phyloP scores from a whole-genome alignment of 306 rosid genomes.

The Inga oerstediana region DNA sequence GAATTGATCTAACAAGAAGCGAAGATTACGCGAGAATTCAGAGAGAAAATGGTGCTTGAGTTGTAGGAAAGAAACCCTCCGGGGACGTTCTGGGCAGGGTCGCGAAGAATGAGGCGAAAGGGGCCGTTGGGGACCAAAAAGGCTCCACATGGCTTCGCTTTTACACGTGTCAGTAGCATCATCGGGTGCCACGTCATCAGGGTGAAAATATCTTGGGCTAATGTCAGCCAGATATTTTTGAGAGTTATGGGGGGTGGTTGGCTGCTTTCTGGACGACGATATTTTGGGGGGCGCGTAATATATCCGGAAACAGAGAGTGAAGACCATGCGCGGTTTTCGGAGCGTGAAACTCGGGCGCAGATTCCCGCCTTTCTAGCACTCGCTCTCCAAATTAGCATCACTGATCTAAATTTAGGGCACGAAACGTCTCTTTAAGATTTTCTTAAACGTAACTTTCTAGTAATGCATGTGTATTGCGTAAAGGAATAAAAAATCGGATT shows the following conservation, averaged over 20 bases:
- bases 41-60: not conserved
- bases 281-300: not conserved
- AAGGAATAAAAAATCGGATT: too few relatives aligned
- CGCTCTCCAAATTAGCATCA: not conserved
- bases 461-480: too few relatives aligned
- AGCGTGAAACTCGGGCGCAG: constrained; percentile 35
- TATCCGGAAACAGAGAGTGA: not conserved
- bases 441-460: too few relatives aligned
- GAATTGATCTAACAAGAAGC: constrained; percentile 28
- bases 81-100: not conserved
- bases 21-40: not conserved
- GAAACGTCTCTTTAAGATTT: too few relatives aligned
- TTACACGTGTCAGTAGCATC: constrained; percentile 69
- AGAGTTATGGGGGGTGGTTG: constrained; percentile 29
- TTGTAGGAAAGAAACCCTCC: constrained; percentile 49
- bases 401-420: too few relatives aligned
- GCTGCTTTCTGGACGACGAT: not conserved
- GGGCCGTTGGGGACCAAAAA: constrained; percentile 33
- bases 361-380: not conserved
- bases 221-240: constrained; percentile 76
- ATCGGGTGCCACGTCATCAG: constrained; percentile 54
- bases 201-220: constrained; percentile 64
- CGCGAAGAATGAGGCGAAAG: not conserved
- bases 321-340: constrained; percentile 12
- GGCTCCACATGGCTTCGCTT: constrained; percentile 82